Percentiles rank a stretch among this genome's conserved stretches.
Conservation (phyloP, 768 basidiomycete species). For the Tylopilus plumbeoviolaceoides region DNA sequence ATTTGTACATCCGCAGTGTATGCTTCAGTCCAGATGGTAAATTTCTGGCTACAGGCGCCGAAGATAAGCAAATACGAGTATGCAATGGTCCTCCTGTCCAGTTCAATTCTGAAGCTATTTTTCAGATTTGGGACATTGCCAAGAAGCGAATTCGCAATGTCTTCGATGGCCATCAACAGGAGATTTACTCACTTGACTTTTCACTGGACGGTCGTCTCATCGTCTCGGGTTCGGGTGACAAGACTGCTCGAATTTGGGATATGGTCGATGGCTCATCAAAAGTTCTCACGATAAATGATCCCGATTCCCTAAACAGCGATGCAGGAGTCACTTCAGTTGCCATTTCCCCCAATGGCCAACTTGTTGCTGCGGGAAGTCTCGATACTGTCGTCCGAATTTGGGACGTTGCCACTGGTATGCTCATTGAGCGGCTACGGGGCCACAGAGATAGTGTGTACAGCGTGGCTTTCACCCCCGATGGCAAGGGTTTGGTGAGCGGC, state of each 20-base stretch:
- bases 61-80: slow-evolving; percentile 90
- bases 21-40: slow-evolving; percentile 75
- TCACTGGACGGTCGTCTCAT: slow-evolving; percentile 81
- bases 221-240: slow-evolving; percentile 83
- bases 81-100: slow-evolving; percentile 19
- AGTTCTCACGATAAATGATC: slow-evolving; percentile 40
- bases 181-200: slow-evolving; percentile 93
- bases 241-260: slow-evolving; percentile 73
- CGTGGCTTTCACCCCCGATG: slow-evolving; percentile 91
- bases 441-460: slow-evolving; percentile 86
- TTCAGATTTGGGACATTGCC: slow-evolving; percentile 87
- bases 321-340: slow-evolving; percentile 78
- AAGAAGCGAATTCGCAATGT: slow-evolving; percentile 73
- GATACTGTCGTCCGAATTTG: slow-evolving; percentile 80
- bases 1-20: slow-evolving; percentile 87
- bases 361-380: slow-evolving; percentile 64
- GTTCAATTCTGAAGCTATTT: slow-evolving; percentile 6
- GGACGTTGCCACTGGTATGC: slow-evolving; percentile 61
- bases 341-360: slow-evolving; percentile 68
- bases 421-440: slow-evolving; percentile 72
- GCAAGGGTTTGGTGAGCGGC: slow-evolving; percentile 82
- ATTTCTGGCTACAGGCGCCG: slow-evolving; percentile 75
- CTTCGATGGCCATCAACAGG: slow-evolving; percentile 87
- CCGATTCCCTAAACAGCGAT: slow-evolving; percentile 46
- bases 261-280: slow-evolving; percentile 35